Conservation (phyloP, 2,329 filamentous ascomycete species). For the Rhinocladiella mackenziei region DNA sequence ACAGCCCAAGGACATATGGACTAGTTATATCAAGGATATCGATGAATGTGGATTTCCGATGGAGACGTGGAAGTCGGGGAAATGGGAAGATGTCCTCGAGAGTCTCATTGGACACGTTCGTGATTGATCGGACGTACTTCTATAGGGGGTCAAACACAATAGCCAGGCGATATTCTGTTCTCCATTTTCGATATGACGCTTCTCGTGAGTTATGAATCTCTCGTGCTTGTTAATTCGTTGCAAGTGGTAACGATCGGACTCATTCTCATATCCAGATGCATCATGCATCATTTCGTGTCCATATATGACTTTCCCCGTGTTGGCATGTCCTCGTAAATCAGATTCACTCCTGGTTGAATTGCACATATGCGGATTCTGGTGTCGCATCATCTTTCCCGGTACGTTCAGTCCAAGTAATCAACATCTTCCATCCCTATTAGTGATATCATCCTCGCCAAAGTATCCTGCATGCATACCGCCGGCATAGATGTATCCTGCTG, state of each 20-base stretch:
- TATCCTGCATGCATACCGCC: conserved; percentile 33
- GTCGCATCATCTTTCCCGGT: conserved; percentile 30
- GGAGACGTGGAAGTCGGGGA: neutral
- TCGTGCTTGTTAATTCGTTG: no score
- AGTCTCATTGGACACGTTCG: no score
- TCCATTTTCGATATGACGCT: no score
- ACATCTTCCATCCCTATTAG: conserved; percentile 34
- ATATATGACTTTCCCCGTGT: neutral
- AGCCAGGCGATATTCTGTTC: no score
- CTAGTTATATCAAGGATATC: no score
- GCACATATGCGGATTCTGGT: conserved; percentile 21
- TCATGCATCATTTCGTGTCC: conserved; percentile 1
- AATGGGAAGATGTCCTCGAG: no score
- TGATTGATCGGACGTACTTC: no score
- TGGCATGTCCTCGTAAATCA: neutral
- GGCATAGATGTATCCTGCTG: conserved; percentile 32
- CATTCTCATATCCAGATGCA: neutral
- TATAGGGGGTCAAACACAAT: no score
- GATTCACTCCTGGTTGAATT: conserved; percentile 10
- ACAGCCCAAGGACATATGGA: neutral
- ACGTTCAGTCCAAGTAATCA: conserved; percentile 34
- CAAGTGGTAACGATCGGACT: no score
- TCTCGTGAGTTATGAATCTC: no score
- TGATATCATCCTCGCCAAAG: conserved; percentile 33
- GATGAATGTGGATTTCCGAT: no score